phyloP scores from a whole-genome alignment of 2,329 filamentous ascomycete genomes.

The Paecilomyces dactylethromorphus region DNA sequence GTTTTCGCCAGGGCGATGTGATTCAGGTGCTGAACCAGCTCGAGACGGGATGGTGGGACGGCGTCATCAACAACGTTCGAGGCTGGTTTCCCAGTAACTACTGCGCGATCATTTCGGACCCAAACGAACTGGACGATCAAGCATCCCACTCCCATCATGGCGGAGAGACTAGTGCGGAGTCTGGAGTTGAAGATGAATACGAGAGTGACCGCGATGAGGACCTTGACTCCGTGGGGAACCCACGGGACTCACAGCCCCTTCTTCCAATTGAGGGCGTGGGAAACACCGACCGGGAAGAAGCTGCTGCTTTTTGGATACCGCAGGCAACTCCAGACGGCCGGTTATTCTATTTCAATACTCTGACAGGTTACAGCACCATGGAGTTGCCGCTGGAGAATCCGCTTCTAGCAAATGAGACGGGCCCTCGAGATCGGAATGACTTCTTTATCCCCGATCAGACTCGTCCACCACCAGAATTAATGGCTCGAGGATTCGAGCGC shows the following conservation, averaged over 20 bases:
- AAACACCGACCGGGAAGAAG: conserved; percentile 66
- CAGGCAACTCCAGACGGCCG: conserved; percentile 91
- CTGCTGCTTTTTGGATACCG: conserved; percentile 92
- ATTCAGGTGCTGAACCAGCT: conserved; percentile 98
- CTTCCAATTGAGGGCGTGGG: conserved; percentile 64
- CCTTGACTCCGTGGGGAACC: conserved; percentile 61
- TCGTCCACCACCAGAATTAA: conserved; percentile 80
- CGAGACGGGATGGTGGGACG: conserved; percentile 99
- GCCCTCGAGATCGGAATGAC: conserved; percentile 82
- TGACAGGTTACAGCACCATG: conserved; percentile 91
- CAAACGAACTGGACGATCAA: conserved; percentile 64
- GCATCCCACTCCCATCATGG: conserved; percentile 50
- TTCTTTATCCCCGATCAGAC: conserved; percentile 85
- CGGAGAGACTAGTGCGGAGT: conserved; percentile 46
- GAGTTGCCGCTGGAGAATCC: conserved; percentile 92
- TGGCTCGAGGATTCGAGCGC: conserved; percentile 73
- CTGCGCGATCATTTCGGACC: conserved; percentile 75
- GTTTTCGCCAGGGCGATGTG: conserved; percentile 92
- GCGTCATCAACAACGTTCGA: conserved; percentile 90
- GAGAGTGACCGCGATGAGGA: conserved; percentile 61
- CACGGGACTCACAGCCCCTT: conserved; percentile 53
- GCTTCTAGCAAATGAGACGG: conserved; percentile 69
- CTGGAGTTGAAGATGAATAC: conserved; percentile 53
- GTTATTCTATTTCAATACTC: conserved; percentile 96
- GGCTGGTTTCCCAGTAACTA: conserved; percentile 99